Base-by-base conservation (phyloP, 139 green algal species). In the Asterochloris sp. region DNA sequence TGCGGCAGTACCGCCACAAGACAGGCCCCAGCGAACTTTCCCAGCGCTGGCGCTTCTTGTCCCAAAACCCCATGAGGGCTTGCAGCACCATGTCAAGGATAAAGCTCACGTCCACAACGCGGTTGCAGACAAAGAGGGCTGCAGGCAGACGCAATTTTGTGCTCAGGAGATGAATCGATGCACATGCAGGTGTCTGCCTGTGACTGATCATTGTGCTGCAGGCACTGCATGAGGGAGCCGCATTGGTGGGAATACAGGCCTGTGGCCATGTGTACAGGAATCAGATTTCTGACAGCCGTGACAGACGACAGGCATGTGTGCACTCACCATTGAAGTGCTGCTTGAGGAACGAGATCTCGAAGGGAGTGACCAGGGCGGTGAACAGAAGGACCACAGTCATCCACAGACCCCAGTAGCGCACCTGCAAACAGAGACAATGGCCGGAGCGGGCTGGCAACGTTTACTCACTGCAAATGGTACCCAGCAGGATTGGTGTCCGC, bases 351-450 rank as follows among this genome's bases (percentile, higher is more conserved):
- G 79, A 38, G 19, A 83, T 68, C 62, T 83, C 68, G 73, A 78
- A 83, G 13, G 79, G 79, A 24, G 79, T 83, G 24, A 83, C 79
- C 47, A 74, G 73, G 10, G 79, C 69, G 27, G 79, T 83, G n/a
- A 83, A 83, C 11, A 83, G 17, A 12, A 83, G 68, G 21, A 78
- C 19, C 11, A 78, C 12, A 13, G 26, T 23, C 17, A 83, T 83
- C 11, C 73, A 63, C 12, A 78, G 12, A 13, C 77, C 79, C 79
- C 79, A 83, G 13, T 69, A 78, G 6, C 64, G 71, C 14, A 83
- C 79, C 79, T 83, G 47, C 66, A 38, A 54, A 54, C 38, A 54
- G 38, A 54, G 38, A 54, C 38, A 54, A 54, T 54, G 38, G 38
- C 38, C 38, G 38, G 38, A 54, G 38, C 6, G 38, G 38, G 38